Evolutionary conservation across 805 yeast species (phyloP).

Genomic region (Kregervanrija fluxuum): DNA sequence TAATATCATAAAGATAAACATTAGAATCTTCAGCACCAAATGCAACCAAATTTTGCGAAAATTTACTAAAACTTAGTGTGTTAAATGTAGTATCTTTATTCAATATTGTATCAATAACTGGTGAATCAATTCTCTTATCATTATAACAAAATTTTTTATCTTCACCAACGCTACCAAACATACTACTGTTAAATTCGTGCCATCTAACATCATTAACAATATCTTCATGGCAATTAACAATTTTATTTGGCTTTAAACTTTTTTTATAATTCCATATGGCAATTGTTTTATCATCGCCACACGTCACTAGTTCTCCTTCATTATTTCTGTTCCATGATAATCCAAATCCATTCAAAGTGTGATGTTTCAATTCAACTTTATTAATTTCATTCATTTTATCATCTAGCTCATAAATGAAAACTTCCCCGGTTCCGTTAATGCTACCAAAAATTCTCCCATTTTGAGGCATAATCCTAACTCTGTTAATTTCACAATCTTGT

Average conservation of each 20-base stretch:
- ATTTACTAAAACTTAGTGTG: constrained; percentile 57
- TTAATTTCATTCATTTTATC: constrained; percentile 13
- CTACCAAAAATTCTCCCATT: constrained; percentile 50
- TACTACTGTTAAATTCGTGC: constrained; percentile 44
- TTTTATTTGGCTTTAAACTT: constrained; percentile 21
- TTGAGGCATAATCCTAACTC: constrained; percentile 68
- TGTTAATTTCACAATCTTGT: constrained; percentile 60
- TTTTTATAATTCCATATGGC: constrained; percentile 50
- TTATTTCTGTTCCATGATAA: constrained; percentile 52
- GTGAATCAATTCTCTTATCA: constrained; percentile 38
- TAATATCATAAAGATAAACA: constrained; percentile 56
- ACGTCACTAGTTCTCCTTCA: constrained; percentile 46
- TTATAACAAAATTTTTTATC: constrained; percentile 49
- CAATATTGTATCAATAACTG: constrained; percentile 20
- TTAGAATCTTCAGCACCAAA: constrained; percentile 66
- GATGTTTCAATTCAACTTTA: constrained; percentile 37
- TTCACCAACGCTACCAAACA: constrained; percentile 71
- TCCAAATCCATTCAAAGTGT: constrained; percentile 68
- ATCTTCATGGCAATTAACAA: constrained; percentile 38
- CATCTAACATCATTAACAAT: constrained; percentile 75
- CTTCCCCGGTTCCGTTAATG: constrained; percentile 59
- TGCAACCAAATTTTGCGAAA: constrained; percentile 53
- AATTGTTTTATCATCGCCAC: constrained; percentile 59
- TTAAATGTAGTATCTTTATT: constrained; percentile 40
- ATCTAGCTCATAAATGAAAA: constrained; percentile 42